These are phyloP conservation scores for Amanita exitialis DNA, from an alignment of 768 basidiomycete genomes.

Conservation along the genomic window DNA sequence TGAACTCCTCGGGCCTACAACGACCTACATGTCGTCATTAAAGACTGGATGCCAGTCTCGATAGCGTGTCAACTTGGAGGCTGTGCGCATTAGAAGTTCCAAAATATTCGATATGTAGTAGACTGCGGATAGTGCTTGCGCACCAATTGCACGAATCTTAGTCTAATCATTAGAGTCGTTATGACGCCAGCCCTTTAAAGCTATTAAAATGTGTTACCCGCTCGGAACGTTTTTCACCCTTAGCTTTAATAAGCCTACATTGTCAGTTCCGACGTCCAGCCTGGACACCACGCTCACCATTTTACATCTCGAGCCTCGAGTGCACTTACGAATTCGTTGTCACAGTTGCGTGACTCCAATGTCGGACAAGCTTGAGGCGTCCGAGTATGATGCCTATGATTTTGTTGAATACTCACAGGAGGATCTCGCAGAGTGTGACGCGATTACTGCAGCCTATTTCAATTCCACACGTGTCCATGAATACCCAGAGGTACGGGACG, in stretches of 20 bases:
- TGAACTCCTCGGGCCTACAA: not conserved
- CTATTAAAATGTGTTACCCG: not conserved
- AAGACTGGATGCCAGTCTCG: constrained; percentile 39
- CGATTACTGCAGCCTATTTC: constrained; percentile 15
- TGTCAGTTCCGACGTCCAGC: constrained; percentile 22
- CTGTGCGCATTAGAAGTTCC: constrained; percentile 69
- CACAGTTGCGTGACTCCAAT: not conserved
- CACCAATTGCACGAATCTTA: constrained; percentile 67
- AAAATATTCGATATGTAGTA: constrained; percentile 84
- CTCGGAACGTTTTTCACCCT: not conserved
- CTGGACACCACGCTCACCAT: constrained; percentile 47
- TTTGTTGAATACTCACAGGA: constrained; percentile 49
- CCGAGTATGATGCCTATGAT: constrained; percentile 37
- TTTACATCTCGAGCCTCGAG: constrained; percentile 50
- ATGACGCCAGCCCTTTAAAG: constrained; percentile 58
- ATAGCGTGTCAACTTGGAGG: constrained; percentile 54
- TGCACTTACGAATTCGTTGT: not conserved
- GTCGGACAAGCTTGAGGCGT: constrained; percentile 12
- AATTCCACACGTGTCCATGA: constrained; percentile 5
- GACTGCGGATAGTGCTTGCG: constrained; percentile 57
- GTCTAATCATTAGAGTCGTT: constrained; percentile 13
- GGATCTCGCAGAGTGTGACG: constrained; percentile 44
- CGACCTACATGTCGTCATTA: not conserved
- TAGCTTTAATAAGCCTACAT: constrained; percentile 14
- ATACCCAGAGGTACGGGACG: constrained; percentile 25